Evolutionary conservation across 2,329 filamentous ascomycete genomes (phyloP), one percentile per base, ranked within the genome.

Genomic region (Aspergillus thermomutatus): DNA sequence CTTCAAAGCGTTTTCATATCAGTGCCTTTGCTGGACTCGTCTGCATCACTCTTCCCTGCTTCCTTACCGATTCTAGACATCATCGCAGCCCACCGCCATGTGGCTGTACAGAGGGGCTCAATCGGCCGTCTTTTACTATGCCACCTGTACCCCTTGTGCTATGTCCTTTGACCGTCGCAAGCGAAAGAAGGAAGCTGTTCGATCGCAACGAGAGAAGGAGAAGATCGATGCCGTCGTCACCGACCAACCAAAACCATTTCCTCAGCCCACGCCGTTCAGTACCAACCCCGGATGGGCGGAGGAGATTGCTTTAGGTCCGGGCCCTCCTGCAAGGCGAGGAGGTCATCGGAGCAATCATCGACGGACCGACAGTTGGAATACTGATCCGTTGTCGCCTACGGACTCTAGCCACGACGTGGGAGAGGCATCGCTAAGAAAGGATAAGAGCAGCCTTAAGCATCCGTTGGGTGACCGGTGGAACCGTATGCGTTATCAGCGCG

Each of bases 221-320:
- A 83, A 80, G 57, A 74, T 87, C 56, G 83, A 89, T 64, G 82
- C 82, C 54, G 61, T 77, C 31, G 61, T 78, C n/a, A 73, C 72
- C 56, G 85, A 91, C 62, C 85, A 92, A 70, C 90, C 90, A 0
- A 85, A 84, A 43, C 74, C 86, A 10, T 94, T 96, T 72, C 82
- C 86, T 51, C 92, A 97, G 67, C 92, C 89, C 1, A 73, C 72
- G 5, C 90, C 91, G 1, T 94, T 91, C 66, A 88, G 87, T 67
- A 96, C 91, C 27, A 97, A 97, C 67, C 87, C 88, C 11, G 91
- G 90, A 75, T 97, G 92, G 92, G 80, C 83, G 31, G 89, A 94
- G 69, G 92, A 97, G 74, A 95, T 97, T 63, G 81, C 80, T 60
- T 82, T 92, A 75, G 92, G 92, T 0, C 92, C 92, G 2, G 86